These are phyloP conservation scores for Crithidia expoeki DNA, from an alignment of 208 protist species.

Conservation along the genomic window DNA sequence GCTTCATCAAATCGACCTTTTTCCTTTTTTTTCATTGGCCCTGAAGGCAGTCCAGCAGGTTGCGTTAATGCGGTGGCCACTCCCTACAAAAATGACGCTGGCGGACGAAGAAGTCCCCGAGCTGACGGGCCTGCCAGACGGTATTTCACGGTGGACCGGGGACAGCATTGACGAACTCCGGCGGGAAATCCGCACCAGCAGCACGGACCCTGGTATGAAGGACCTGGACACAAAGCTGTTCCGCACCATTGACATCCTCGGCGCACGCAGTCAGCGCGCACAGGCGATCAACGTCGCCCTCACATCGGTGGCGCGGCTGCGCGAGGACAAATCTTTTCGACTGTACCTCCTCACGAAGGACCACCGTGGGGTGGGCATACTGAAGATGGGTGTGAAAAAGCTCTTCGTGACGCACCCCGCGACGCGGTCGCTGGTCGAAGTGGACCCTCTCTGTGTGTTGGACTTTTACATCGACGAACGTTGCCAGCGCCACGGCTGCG, in stretches of 20 bases:
- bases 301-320: slow-evolving; percentile 63
- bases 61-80: slow-evolving; percentile 26
- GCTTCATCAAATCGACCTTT: too few species aligned
- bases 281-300: slow-evolving; percentile 67
- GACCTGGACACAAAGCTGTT: slow-evolving; percentile 47
- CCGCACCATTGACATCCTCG: slow-evolving; percentile 81
- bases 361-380: slow-evolving; percentile 75
- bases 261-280: slow-evolving; percentile 55
- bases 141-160: slow-evolving; percentile 65
- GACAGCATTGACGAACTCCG: slow-evolving; percentile 40
- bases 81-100: not conserved
- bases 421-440: slow-evolving; percentile 73
- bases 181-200: slow-evolving; percentile 18
- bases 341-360: slow-evolving; percentile 70
- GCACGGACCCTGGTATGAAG: slow-evolving; percentile 12
- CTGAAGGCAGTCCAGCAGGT: too few species aligned
- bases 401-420: slow-evolving; percentile 81
- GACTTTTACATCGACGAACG: slow-evolving; percentile 94
- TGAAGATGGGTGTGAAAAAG: slow-evolving; percentile 92
- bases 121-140: slow-evolving; percentile 51
- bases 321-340: slow-evolving; percentile 54
- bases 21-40: too few species aligned
- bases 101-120: slow-evolving; percentile 27
- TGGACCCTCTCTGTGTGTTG: slow-evolving; percentile 91
- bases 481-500: slow-evolving; percentile 85